Conservation (phyloP, 1,284 basidiomycete species). For the Trichosporon inkin region DNA sequence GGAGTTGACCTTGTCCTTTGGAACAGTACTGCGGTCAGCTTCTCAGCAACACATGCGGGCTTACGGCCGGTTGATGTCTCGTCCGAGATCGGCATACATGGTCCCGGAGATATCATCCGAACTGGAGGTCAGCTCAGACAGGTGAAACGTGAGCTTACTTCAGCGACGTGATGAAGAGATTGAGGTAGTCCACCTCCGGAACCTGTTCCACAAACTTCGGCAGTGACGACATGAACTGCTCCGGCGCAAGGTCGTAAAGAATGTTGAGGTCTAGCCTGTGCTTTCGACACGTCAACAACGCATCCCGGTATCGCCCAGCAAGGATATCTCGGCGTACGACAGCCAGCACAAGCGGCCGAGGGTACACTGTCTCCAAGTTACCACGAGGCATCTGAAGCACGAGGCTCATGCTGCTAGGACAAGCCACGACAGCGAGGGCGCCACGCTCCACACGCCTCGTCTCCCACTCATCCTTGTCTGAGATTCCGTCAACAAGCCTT, state of each 20-base stretch:
- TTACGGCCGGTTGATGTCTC: slow-evolving; percentile 24
- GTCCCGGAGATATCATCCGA: slow-evolving; percentile 27
- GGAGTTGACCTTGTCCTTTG: slow-evolving; percentile 57
- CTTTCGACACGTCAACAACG: slow-evolving; percentile 84
- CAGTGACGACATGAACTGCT: slow-evolving; percentile 63
- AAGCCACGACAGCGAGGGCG: slow-evolving; percentile 74
- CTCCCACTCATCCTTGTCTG: slow-evolving; percentile 57
- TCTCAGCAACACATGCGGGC: neutral
- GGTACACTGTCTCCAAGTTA: slow-evolving; percentile 92
- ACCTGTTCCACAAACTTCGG: slow-evolving; percentile 75
- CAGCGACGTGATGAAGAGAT: slow-evolving; percentile 81
- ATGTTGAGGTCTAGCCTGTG: slow-evolving; percentile 89
- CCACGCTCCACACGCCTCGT: slow-evolving; percentile 78
- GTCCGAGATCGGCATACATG: slow-evolving; percentile 32
- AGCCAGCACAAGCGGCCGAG: slow-evolving; percentile 82
- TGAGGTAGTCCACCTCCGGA: slow-evolving; percentile 84
- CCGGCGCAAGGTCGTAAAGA: slow-evolving; percentile 72
- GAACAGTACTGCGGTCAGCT: slow-evolving; percentile 8
- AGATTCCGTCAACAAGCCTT: slow-evolving; percentile 33
- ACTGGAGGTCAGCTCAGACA: slow-evolving; percentile 20
- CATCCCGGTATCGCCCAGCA: slow-evolving; percentile 65
- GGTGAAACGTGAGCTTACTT: slow-evolving; percentile 57
- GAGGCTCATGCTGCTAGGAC: slow-evolving; percentile 79
- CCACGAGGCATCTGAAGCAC: slow-evolving; percentile 98
- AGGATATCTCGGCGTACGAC: slow-evolving; percentile 67